These are phyloP conservation scores for Magnaporthales sp. DNA, from an alignment of 2,329 filamentous ascomycete genomes.

Conservation along the genomic window DNA sequence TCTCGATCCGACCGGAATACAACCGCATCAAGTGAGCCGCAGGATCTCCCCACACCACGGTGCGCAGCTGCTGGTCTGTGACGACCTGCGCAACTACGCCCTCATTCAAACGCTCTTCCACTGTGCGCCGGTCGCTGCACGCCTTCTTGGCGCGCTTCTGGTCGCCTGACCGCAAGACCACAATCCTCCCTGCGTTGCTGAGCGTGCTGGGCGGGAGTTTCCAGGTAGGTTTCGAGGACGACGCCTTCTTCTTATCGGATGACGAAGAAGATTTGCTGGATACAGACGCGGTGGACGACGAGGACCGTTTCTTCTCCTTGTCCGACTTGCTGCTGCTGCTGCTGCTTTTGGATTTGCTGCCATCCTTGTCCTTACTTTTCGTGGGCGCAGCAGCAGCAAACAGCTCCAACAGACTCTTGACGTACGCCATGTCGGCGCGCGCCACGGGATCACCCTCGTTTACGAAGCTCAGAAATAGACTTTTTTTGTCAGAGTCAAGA, in stretches of 20 bases:
- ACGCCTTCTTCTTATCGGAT: neutral
- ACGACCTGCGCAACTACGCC: conserved; percentile 62
- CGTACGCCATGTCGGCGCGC: conserved; percentile 67
- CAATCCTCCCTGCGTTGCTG: conserved; percentile 60
- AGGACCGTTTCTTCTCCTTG: conserved; percentile 12
- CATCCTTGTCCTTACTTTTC: conserved; percentile 1
- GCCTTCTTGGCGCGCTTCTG: conserved; percentile 26
- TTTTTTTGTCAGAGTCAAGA: conserved; percentile 40
- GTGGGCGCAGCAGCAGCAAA: conserved; percentile 52
- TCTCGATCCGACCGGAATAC: conserved; percentile 64
- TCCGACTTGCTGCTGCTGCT: conserved; percentile 12
- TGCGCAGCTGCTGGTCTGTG: conserved; percentile 58
- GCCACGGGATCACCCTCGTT: conserved; percentile 82
- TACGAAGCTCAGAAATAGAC: conserved; percentile 68
- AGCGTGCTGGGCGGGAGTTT: conserved; percentile 56
- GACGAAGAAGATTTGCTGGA: conserved; percentile 1
- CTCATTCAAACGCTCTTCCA: conserved; percentile 41
- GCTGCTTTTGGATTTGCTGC: conserved; percentile 3
- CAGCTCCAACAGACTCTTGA: conserved; percentile 63
- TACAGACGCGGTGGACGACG: neutral
- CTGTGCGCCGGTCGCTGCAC: conserved; percentile 28
- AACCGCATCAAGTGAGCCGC: conserved; percentile 72
- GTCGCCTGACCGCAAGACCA: conserved; percentile 52
- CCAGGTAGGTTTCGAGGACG: conserved; percentile 42
- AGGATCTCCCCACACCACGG: conserved; percentile 73